phyloP scores from a whole-genome alignment of 2,329 filamentous ascomycete genomes.

The Grosmannia penicillata region DNA sequence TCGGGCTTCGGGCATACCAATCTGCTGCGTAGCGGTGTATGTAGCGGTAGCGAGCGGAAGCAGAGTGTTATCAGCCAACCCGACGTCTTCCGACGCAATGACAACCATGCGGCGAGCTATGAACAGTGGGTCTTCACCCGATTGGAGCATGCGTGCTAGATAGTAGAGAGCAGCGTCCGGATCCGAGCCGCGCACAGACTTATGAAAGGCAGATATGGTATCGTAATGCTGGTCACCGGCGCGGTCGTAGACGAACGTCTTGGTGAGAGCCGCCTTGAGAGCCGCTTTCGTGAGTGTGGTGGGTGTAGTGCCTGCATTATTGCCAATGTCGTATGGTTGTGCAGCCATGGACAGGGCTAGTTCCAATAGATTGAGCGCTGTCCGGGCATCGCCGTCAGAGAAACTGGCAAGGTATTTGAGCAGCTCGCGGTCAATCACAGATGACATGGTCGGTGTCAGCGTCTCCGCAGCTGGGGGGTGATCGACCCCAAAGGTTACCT shows the following conservation, averaged over 20 bases:
- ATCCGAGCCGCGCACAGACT: slow-evolving; percentile 78
- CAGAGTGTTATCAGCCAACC: slow-evolving; percentile 73
- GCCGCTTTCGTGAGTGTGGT: slow-evolving; percentile 54
- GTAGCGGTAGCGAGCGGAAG: slow-evolving; percentile 72
- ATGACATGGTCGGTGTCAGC: slow-evolving; percentile 16
- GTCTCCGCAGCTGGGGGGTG: slow-evolving; percentile 25
- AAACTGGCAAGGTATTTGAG: slow-evolving; percentile 72
- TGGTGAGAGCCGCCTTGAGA: slow-evolving; percentile 72
- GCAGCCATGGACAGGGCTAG: slow-evolving; percentile 65
- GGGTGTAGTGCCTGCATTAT: slow-evolving; percentile 21
- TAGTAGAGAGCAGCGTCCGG: slow-evolving; percentile 87
- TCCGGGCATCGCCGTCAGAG: slow-evolving; percentile 83
- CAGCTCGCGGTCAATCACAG: slow-evolving; percentile 62
- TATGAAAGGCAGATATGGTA: slow-evolving; percentile 93
- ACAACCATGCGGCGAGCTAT: slow-evolving; percentile 88
- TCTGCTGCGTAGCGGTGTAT: slow-evolving; percentile 78
- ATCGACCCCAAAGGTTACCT: slow-evolving; percentile 14
- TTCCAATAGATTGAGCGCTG: slow-evolving; percentile 82
- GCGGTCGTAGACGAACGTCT: slow-evolving; percentile 88
- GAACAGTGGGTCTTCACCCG: slow-evolving; percentile 84
- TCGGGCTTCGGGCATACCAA: slow-evolving; percentile 87
- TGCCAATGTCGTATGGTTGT: slow-evolving; percentile 6
- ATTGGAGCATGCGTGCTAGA: slow-evolving; percentile 87
- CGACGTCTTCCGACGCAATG: slow-evolving; percentile 87
- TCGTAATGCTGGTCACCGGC: slow-evolving; percentile 96